Evolutionary conservation across 2,329 filamentous ascomycete genomes (phyloP), one percentile per base, ranked within the genome.

Genomic region (Thyridium curvatum): DNA sequence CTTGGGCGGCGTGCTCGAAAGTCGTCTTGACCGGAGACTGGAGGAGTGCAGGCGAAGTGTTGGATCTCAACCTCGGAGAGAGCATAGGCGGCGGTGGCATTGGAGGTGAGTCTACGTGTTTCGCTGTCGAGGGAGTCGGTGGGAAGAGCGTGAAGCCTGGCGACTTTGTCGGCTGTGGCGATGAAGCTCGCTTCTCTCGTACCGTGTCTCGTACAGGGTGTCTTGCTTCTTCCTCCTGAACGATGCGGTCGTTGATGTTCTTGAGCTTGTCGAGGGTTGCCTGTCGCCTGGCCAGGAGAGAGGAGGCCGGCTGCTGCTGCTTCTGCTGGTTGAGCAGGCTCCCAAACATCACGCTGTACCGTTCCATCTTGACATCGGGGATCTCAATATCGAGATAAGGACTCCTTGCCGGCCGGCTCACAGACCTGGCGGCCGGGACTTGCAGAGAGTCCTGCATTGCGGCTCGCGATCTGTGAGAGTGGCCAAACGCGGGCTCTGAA

Each of bases 311-410:
- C 44, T 54, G 47, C 32, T 46, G 36, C 39, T 46, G 48, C 5
- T 42, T 43, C 28, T 60, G 58, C 8, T 59, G 58, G 44, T 77
- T 74, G 18, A 95, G 65, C 7, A 96, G 69, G 30, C 76, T 77
- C 40, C 82, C 79, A 54, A 97, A 96, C 90, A 96, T 96, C 47
- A 96, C 77, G 50, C 89, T 95, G 51, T 95, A 97, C 35, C 91
- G 72, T 56, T 96, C 91, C 72, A 97, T 71, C 45, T 84, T 79
- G 40, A 86, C 73, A 36, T 77, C 75, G 1, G 91, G 90, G 41
- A 96, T 93, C 38, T 90, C 79, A 13, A 96, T 74, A 50, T 89
- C 72, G 15, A 96, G 65, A 7, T 83, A 59, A 2, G 64, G 60
- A 9, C 55, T 54, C 14, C 41, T 35, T 12, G 43, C 17, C 9